Evolutionary conservation across 371 early-diverging fungal species (phyloP), one percentile per base, ranked within the genome.

Genomic region (Mortierella sp.): DNA sequence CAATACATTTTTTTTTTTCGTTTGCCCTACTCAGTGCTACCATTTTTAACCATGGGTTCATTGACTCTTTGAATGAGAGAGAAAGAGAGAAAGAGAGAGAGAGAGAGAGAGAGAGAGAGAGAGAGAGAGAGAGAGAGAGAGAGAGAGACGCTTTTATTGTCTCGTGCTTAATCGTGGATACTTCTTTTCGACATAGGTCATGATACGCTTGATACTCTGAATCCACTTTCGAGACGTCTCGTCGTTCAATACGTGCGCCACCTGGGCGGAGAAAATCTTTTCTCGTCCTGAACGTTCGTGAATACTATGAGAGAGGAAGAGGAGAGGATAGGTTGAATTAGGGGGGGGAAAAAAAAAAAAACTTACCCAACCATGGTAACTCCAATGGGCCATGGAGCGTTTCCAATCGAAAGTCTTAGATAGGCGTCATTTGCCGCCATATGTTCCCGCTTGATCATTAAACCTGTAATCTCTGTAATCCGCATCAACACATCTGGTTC

Each of bases 311-410:
- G 15, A 1, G 48, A 60, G 1, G 23, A n/a, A 57, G 30, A 26
- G 26, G 52, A 12, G 45, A 11, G 44, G 30, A 45, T 52, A 6
- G 25, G 25, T 61, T 30, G 55, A 3, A 5, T 19, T 21, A 61
- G 21, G 21, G 14, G 50, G 52, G n/a, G 51, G 43, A 66, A 37
- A 23, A 30, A 26, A 64, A 30, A 37, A 46, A 3, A n/a, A 29
- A 2, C 63, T 63, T 62, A 86, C 88, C 92, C 91, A 80, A 93
- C 93, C 90, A 92, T 92, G 68, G 94, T 93, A 28, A 95, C 94
- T 72, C 99, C 99, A 84, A 99, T 95, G n/a, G 98, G 99, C 99
- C 99, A 99, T 3, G 98, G 96, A 14, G 98, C 95, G 82, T 99
- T 99, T 52, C 99, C 98, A 69, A 99, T 97, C 0, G 95, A 93